Percentiles rank a stretch among this genome's conserved stretches.
Evolutionary conservation across 306 rosid genomes (phyloP).

Genomic region (Cicer yamashitae): DNA sequence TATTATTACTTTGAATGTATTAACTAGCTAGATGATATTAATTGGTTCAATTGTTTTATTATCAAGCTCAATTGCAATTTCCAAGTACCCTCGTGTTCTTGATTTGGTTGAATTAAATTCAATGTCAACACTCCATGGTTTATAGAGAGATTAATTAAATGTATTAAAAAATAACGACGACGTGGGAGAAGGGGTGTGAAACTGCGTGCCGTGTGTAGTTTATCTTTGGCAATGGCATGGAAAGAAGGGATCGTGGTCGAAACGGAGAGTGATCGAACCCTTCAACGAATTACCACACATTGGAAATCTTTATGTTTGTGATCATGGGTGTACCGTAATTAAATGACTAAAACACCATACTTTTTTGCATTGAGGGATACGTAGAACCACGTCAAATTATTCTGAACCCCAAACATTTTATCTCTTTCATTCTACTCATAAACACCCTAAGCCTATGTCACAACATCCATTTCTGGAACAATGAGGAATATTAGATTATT

Average conservation of each 20-base stretch:
- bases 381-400: no score
- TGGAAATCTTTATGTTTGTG: slow-evolving; percentile 54
- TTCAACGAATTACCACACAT: slow-evolving; percentile 39
- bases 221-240: slow-evolving; percentile 51
- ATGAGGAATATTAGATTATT: neutral
- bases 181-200: slow-evolving; percentile 75
- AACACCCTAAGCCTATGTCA: no score
- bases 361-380: no score
- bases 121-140: slow-evolving; percentile 25
- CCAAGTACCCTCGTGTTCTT: slow-evolving; percentile 57
- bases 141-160: slow-evolving; percentile 7
- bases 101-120: slow-evolving; percentile 28
- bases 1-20: slow-evolving; percentile 27
- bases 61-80: slow-evolving; percentile 23
- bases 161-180: slow-evolving; percentile 46
- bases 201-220: slow-evolving; percentile 58
- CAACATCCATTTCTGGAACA: no score
- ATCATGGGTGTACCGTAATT: slow-evolving; percentile 9
- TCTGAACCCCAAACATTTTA: no score
- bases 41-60: slow-evolving; percentile 53
- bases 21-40: slow-evolving; percentile 44
- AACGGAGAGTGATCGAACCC: slow-evolving; percentile 55
- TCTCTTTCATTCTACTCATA: no score
- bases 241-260: slow-evolving; percentile 77
- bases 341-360: no score